A percentile compares a stretch with the other conserved stretches of the same genome.
phyloP scores from a whole-genome alignment of 2,329 filamentous ascomycete genomes.

The Pseudogymnoascus sp. region DNA sequence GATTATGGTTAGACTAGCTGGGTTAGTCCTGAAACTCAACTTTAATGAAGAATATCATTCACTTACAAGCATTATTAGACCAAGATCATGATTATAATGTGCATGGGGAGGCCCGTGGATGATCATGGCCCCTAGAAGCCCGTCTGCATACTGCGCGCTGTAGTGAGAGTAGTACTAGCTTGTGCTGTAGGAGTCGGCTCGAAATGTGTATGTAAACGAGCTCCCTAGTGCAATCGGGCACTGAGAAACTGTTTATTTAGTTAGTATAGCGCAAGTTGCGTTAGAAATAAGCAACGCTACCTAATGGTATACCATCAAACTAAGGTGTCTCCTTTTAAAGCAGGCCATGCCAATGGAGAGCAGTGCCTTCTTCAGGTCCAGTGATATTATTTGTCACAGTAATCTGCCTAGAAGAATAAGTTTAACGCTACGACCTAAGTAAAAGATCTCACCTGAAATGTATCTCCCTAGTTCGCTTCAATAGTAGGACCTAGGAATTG shows the following conservation, averaged over 20 bases:
- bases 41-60: background rate
- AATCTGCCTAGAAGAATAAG: background rate
- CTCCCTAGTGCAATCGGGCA: conserved; percentile 53
- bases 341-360: conserved; percentile 41
- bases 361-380: conserved; percentile 36
- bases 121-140: conserved; percentile 51
- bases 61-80: conserved; percentile 34
- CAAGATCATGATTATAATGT: conserved; percentile 56
- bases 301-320: background rate
- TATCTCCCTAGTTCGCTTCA: conserved; percentile 33
- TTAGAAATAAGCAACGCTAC: background rate
- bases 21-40: background rate
- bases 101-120: conserved; percentile 52
- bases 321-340: background rate
- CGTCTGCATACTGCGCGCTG: conserved; percentile 35
- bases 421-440: background rate
- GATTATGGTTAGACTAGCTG: background rate
- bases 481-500: conserved; percentile 30
- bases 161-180: conserved; percentile 57
- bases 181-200: conserved; percentile 35
- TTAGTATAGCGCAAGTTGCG: background rate
- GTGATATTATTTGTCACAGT: conserved; percentile 31
- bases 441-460: background rate
- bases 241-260: conserved; percentile 37
- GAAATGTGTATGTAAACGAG: conserved; percentile 25